phyloP scores from a whole-genome alignment of 495 filamentous ascomycete species.

The Darksidea phi region DNA sequence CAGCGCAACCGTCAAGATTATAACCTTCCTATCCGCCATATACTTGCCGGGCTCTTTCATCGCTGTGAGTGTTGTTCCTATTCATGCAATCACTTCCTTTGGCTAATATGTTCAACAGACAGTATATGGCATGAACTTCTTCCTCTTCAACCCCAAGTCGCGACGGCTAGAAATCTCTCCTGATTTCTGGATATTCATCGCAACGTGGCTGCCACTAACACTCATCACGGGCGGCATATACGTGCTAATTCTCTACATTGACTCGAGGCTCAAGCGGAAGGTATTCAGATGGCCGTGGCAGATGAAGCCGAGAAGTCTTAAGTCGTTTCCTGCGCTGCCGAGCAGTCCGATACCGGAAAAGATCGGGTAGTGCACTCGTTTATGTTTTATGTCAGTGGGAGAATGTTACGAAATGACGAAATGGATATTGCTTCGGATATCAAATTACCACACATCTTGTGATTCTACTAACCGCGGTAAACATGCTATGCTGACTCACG shows the following conservation, averaged over 20 bases:
- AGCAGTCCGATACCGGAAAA: too few relatives aligned
- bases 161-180: constrained; percentile 5
- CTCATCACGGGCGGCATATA: constrained; percentile 6
- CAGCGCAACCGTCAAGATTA: constrained; percentile 32
- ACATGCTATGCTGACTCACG: not conserved
- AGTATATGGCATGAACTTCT: constrained; percentile 18
- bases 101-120: constrained; percentile 1
- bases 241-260: constrained; percentile 2
- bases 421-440: too few relatives aligned
- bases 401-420: too few relatives aligned
- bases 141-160: constrained; percentile 5
- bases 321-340: too few relatives aligned
- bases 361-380: too few relatives aligned
- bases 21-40: constrained; percentile 34
- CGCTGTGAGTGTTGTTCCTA: constrained; percentile 1
- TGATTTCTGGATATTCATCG: constrained; percentile 15
- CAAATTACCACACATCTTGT: too few relatives aligned
- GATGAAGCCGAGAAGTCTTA: constrained; percentile 7
- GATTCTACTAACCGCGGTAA: too few relatives aligned
- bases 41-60: constrained; percentile 35
- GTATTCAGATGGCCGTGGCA: constrained; percentile 7
- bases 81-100: not conserved
- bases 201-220: constrained; percentile 9
- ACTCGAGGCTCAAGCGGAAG: constrained; percentile 7
- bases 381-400: too few relatives aligned